phyloP scores from a whole-genome alignment of 1,284 basidiomycete genomes.

The Leccinum ponderosum region DNA sequence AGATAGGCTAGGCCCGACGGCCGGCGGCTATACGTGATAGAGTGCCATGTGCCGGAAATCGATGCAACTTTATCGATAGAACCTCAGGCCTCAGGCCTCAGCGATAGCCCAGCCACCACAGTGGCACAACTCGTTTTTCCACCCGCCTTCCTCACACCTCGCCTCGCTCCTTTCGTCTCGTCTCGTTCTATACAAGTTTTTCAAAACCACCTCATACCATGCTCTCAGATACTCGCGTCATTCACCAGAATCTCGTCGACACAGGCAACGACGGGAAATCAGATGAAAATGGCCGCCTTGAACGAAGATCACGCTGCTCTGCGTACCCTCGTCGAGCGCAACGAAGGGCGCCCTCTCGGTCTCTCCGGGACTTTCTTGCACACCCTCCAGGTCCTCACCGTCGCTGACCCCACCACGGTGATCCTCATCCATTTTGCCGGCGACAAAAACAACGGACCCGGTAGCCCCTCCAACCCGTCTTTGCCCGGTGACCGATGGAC shows the following conservation, averaged over 20 bases:
- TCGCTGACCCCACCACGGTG: constrained; percentile 30
- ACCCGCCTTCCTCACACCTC: constrained; percentile 6
- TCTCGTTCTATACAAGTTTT: not conserved
- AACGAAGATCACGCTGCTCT: constrained; percentile 26
- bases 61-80: constrained; percentile 1
- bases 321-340: constrained; percentile 28
- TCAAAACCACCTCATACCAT: constrained; percentile 3
- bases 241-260: constrained; percentile 32
- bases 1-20: not conserved
- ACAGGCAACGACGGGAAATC: constrained; percentile 26
- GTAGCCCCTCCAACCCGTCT: constrained; percentile 19
- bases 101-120: not conserved
- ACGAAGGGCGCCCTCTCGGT: constrained; percentile 35
- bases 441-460: constrained; percentile 38
- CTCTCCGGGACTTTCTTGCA: constrained; percentile 25
- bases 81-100: not conserved
- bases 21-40: not conserved
- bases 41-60: not conserved
- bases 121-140: constrained; percentile 8
- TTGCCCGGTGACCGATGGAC: constrained; percentile 11
- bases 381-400: constrained; percentile 25
- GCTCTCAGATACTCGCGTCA: constrained; percentile 13
- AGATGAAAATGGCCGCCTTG: constrained; percentile 21
- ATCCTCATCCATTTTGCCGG: constrained; percentile 27
- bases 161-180: not conserved